Evolutionary conservation across 1,284 basidiomycete genomes (phyloP), one percentile per base, ranked within the genome.

Genomic region (Serendipita sp.): DNA sequence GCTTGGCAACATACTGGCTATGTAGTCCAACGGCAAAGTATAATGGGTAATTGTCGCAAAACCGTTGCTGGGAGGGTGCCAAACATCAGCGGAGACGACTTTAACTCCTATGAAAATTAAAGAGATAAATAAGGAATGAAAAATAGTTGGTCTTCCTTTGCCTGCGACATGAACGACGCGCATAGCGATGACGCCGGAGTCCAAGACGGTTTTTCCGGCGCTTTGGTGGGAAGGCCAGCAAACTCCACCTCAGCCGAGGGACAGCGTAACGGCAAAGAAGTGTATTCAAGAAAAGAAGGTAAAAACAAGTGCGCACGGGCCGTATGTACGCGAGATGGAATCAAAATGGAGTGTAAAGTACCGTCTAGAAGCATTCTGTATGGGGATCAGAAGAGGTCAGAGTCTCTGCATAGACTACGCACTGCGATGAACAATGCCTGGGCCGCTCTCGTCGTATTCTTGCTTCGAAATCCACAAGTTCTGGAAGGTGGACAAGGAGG

Each of bases 401-500:
- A 6, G 5, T 29, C 13, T 41, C 6, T 61, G n/a, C n/a, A 6
- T 22, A 61, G 34, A 29, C 63, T 34, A 74, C 74, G 65, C 67
- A 77, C 76, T 89, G 79, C 89, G 85, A 74, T 91, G 89, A 69
- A 90, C 87, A 68, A 90, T 91, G 66, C 81, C 86, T 62, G 88
- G 88, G 63, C 89, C 89, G 64, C 82, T 83, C 77, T 93, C 91
- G 74, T 93, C 90, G 76, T 92, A 92, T 75, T 90, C 88, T 73
- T 93, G 88, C 80, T 93, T 94, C 67, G 88, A 89, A 80, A 87
- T 87, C 91, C 90, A 92, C 71, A 91, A 75, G 72, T 87, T 87
- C 81, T 96, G 93, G 92, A 97, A 97, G 68, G 94, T 97, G 69
- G 85, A 89, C 64, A 97, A 85, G 64, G 93, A 96, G 43, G 93